These are phyloP conservation scores for Pseudogymnoascus sp. DNA, from an alignment of 2,329 filamentous ascomycete species.

Conservation along the genomic window DNA sequence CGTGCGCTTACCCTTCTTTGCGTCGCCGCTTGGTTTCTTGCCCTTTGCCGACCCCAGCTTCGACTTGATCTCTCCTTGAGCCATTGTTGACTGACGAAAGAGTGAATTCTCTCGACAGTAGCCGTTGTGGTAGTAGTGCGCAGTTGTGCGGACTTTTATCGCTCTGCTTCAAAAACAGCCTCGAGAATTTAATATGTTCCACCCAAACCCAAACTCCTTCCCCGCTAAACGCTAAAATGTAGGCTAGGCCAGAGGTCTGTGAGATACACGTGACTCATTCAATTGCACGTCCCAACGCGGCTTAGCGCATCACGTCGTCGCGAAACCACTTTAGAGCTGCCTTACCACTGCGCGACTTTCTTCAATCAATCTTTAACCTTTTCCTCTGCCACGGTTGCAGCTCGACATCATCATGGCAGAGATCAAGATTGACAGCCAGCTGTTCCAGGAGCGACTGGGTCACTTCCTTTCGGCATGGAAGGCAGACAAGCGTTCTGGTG, in stretches of 20 bases:
- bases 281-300: not conserved
- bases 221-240: not conserved
- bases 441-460: constrained; percentile 88
- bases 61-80: constrained; percentile 28
- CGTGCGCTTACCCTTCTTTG: constrained; percentile 50
- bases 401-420: constrained; percentile 43
- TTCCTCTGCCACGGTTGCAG: constrained; percentile 3
- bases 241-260: not conserved
- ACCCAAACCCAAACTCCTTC: not conserved
- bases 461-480: constrained; percentile 90
- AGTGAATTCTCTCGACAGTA: not conserved
- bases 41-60: constrained; percentile 23
- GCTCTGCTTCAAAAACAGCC: not conserved
- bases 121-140: not conserved
- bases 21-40: constrained; percentile 32
- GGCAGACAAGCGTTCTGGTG: constrained; percentile 81
- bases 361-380: not conserved
- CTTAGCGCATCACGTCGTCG: constrained; percentile 8
- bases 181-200: not conserved
- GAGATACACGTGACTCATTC: not conserved
- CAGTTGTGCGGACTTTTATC: not conserved
- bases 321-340: constrained; percentile 5
- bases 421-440: constrained; percentile 89
- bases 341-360: constrained; percentile 6
- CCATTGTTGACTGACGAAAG: constrained; percentile 20